Evolutionary conservation across 768 basidiomycete species (phyloP).

Genomic region (Tulasnella calospora): DNA sequence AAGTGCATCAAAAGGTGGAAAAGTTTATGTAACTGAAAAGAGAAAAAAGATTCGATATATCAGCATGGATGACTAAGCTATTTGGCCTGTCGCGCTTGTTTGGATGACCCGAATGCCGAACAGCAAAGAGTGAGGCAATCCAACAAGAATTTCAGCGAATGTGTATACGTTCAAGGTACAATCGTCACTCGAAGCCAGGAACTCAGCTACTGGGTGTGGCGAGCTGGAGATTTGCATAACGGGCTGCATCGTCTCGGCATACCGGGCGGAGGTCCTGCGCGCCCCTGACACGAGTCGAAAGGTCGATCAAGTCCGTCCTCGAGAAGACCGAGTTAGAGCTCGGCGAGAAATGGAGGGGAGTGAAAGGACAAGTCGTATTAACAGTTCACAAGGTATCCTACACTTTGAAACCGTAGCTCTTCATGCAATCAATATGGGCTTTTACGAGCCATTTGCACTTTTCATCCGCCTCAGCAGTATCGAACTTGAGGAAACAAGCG

Average conservation of each 20-base stretch:
- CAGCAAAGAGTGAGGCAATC: background rate
- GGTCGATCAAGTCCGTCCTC: background rate
- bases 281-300: background rate
- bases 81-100: background rate
- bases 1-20: background rate
- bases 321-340: background rate
- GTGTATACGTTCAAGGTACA: background rate
- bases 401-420: constrained; percentile 77
- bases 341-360: background rate
- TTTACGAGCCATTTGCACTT: constrained; percentile 77
- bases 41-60: background rate
- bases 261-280: background rate
- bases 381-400: constrained; percentile 29
- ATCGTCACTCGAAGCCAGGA: background rate
- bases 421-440: constrained; percentile 88
- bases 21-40: background rate
- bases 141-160: background rate
- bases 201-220: background rate
- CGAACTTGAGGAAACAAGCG: constrained; percentile 83
- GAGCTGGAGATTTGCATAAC: background rate
- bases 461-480: constrained; percentile 58
- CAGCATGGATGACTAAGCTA: background rate
- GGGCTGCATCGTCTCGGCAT: background rate
- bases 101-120: background rate
- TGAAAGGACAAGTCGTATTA: background rate